Base-by-base conservation (phyloP, 805 yeast species). In the Candida berthetii region DNA sequence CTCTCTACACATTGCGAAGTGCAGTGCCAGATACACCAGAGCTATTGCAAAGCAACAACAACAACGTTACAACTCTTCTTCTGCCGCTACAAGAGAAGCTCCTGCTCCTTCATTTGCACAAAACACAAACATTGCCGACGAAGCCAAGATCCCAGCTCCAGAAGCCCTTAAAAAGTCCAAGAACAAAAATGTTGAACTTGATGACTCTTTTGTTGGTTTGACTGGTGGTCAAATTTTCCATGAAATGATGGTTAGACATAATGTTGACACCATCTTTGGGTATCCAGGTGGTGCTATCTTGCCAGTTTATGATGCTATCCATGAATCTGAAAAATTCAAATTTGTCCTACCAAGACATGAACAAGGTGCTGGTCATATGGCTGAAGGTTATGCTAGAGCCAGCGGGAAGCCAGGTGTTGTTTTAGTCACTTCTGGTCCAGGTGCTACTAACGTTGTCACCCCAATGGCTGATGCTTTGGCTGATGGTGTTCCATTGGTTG, bases 291-390 rank as follows among this genome's bases (percentile, higher is more conserved):
- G 99, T 62, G 99, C 99, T 52, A 93, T 93, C 57, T 74, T 93
- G 56, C 98, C 99, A 13, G 99, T 93, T 20, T 93, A 85, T 60
- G 99, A 93, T 62, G 98, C 98, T 52, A 93, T 93, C 53, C 86
- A 84, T 72, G 85, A 91, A 69, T 85, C 96, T 17, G 80, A 82
- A 43, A 78, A 85, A 57, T 91, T 93, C 74, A 79, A 82, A 53
- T 93, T 93, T 60, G 86, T 93, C 42, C 71, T 93, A 49, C 99
- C 99, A 38, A 78, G 95, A 57, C 98, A 93, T 64, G 99, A 93
- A 66, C 99, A 93, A 68, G 99, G 99, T 62, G 99, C 98, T 15
- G 99, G 99, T 40, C 99, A 93, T 67, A 93, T 93, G 98, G 99
- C 99, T 42, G 97, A 93, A 69, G 99, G 99, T 45, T 93, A 93